phyloP scores from a whole-genome alignment of 2,329 filamentous ascomycete species.

The Monilinia polystroma region DNA sequence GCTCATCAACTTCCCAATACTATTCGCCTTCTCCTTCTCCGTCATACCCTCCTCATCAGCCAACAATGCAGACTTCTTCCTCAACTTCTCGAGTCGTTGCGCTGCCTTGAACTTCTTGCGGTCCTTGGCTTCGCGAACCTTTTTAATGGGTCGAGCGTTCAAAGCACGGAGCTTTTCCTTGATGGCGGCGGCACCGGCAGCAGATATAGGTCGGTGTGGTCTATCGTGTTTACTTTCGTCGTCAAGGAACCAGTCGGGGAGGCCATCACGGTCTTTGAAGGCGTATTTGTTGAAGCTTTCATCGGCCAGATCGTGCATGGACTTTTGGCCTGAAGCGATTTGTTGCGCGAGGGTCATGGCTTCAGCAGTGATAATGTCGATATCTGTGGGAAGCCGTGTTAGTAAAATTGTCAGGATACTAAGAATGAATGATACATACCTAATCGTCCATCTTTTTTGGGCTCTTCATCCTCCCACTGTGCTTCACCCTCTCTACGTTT shows the following conservation, averaged over 20 bases:
- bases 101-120: slow-evolving; percentile 96
- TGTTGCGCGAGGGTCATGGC: slow-evolving; percentile 96
- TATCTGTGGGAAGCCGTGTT: slow-evolving; percentile 55
- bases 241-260: slow-evolving; percentile 97
- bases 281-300: slow-evolving; percentile 92
- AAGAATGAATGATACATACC: slow-evolving; percentile 43
- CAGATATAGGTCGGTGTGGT: slow-evolving; percentile 83
- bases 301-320: slow-evolving; percentile 76
- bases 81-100: slow-evolving; percentile 86
- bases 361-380: slow-evolving; percentile 98
- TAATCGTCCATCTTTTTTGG: slow-evolving; percentile 60
- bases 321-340: slow-evolving; percentile 82
- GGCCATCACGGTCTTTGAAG: slow-evolving; percentile 84
- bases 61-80: slow-evolving; percentile 92
- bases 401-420: slow-evolving; percentile 23
- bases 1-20: slow-evolving; percentile 77
- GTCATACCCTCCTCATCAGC: slow-evolving; percentile 88
- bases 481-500: slow-evolving; percentile 49
- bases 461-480: slow-evolving; percentile 67
- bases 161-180: slow-evolving; percentile 90
- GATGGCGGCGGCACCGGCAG: slow-evolving; percentile 85
- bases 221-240: slow-evolving; percentile 85
- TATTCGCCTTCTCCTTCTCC: slow-evolving; percentile 91
- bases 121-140: slow-evolving; percentile 93
- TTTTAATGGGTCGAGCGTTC: slow-evolving; percentile 97